Percentiles rank a stretch among this genome's conserved stretches.
These are phyloP conservation scores for Apiotrichum gamsii DNA, from an alignment of 1,284 basidiomycete genomes.

Conservation along the genomic window DNA sequence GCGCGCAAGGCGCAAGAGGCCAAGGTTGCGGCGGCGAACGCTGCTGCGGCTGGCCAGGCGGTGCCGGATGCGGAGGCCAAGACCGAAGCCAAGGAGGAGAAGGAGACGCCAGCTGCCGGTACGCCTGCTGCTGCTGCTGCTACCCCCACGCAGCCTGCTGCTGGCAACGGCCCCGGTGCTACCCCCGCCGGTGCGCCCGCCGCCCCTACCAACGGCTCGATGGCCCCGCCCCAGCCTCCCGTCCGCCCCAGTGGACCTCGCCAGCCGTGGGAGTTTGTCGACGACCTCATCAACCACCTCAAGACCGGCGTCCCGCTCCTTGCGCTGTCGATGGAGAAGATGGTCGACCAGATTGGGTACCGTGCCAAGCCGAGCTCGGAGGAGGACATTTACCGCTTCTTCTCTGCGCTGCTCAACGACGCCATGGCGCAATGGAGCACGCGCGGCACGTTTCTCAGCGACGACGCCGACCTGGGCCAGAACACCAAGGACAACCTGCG, in stretches of 20 bases:
- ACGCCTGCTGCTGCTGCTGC: constrained; percentile 6
- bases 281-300: constrained; percentile 88
- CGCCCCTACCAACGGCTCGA: constrained; percentile 25
- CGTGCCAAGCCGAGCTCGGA: constrained; percentile 88
- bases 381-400: constrained; percentile 91
- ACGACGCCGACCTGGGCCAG: constrained; percentile 67
- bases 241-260: constrained; percentile 49
- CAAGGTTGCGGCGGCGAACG: constrained; percentile 47
- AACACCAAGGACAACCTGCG: constrained; percentile 57
- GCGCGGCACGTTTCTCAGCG: constrained; percentile 61
- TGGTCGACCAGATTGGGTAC: constrained; percentile 89
- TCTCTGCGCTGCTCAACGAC: constrained; percentile 72
- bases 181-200: constrained; percentile 10
- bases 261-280: constrained; percentile 83
- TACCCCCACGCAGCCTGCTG: constrained; percentile 15
- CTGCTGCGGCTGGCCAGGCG: constrained; percentile 36
- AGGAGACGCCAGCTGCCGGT: constrained; percentile 11
- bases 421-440: constrained; percentile 62
- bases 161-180: constrained; percentile 15
- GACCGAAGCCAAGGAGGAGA: constrained; percentile 20
- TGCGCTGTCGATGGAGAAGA: constrained; percentile 91
- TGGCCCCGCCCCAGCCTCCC: constrained; percentile 25
- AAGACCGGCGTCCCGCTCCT: constrained; percentile 96
- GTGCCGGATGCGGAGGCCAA: constrained; percentile 37
- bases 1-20: constrained; percentile 27